Percentiles rank a stretch among this genome's conserved stretches.
phyloP scores from a whole-genome alignment of 306 rosid species.

The Lathyrus oleraceus region DNA sequence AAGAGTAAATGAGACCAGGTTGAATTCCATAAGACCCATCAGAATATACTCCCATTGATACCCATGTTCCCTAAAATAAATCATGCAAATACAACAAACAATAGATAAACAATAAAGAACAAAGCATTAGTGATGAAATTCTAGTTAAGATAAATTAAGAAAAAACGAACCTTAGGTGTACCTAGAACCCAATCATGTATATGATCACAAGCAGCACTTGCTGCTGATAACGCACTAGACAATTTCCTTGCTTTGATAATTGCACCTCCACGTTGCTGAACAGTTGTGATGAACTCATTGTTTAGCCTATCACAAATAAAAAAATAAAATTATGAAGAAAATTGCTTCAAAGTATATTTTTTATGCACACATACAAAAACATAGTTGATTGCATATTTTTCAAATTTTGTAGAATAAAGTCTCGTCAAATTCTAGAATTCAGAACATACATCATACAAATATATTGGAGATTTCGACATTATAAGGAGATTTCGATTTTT shows the following conservation, averaged over 20 bases:
- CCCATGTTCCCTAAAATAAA: constrained; percentile 64
- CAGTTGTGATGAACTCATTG: constrained; percentile 72
- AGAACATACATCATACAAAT: too few species aligned
- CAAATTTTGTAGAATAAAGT: too few species aligned
- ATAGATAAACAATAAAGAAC: background rate
- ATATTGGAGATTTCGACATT: too few species aligned
- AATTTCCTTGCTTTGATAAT: constrained; percentile 94
- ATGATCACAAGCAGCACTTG: constrained; percentile 98
- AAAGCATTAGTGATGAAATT: constrained; percentile 11
- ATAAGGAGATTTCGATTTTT: too few species aligned
- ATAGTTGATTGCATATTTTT: too few species aligned
- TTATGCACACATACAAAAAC: background rate
- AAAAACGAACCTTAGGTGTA: constrained; percentile 76
- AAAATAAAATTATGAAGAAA: background rate
- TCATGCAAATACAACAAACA: constrained; percentile 28
- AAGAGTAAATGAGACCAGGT: constrained; percentile 78
- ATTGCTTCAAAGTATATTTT: background rate
- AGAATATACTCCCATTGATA: constrained; percentile 92
- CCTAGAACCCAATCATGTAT: constrained; percentile 96
- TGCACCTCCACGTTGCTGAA: constrained; percentile 99
- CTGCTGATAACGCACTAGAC: constrained; percentile 97
- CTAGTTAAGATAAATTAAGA: constrained; percentile 14
- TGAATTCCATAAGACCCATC: constrained; percentile 88
- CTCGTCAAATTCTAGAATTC: too few species aligned
- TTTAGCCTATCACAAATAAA: constrained; percentile 55